A percentile compares a stretch with the other conserved stretches of the same genome.
Evolutionary conservation across 2,329 filamentous ascomycete species (phyloP).

Genomic region (Dactylonectria estremocensis): DNA sequence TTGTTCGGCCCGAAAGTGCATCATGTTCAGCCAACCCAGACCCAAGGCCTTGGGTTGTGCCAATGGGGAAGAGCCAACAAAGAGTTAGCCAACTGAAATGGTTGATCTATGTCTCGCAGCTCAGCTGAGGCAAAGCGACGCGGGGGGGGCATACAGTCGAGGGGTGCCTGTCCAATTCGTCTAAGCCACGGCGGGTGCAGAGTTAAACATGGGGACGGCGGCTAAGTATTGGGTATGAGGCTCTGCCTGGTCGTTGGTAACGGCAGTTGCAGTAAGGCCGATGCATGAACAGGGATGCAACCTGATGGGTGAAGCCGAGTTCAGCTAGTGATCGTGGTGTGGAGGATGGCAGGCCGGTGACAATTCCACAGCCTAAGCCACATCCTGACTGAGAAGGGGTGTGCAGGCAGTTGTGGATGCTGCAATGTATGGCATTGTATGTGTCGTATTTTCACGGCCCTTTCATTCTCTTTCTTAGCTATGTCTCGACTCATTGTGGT

Average conservation of each 20-base stretch:
- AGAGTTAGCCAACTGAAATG: background rate
- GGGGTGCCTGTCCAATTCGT: background rate
- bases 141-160: background rate
- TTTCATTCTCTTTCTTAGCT: no score
- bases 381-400: no score
- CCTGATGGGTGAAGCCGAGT: no score
- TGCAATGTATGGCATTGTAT: no score
- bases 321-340: no score
- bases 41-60: background rate
- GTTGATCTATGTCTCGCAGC: background rate
- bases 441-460: no score
- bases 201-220: background rate
- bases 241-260: background rate
- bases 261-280: background rate
- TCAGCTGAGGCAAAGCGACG: background rate
- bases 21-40: background rate
- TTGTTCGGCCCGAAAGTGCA: background rate
- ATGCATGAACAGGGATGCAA: no score
- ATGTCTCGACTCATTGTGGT: no score
- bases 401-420: no score
- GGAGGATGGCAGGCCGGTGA: no score
- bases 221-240: background rate
- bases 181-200: background rate
- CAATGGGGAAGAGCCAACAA: background rate
- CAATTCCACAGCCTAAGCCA: no score